phyloP scores from a whole-genome alignment of 148 eudicot species.

The Chenopodium album region DNA sequence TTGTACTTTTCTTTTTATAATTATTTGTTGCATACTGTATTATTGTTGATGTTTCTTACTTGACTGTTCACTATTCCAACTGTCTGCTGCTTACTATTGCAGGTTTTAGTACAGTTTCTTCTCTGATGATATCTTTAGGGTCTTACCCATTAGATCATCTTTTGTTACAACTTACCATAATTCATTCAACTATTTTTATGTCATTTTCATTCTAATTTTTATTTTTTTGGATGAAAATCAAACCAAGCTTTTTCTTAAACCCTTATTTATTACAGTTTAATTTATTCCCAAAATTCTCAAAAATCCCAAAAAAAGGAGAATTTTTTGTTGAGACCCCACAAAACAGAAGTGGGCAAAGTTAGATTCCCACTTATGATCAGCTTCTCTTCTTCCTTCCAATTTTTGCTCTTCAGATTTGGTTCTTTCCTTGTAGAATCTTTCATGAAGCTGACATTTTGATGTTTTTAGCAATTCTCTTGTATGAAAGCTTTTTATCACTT shows the following conservation, averaged over 20 bases:
- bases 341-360: slow-evolving; percentile 36
- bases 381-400: slow-evolving; percentile 16
- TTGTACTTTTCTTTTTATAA: slow-evolving; percentile 14
- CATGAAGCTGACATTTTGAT: slow-evolving; percentile 45
- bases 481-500: slow-evolving; percentile 17
- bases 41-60: slow-evolving; percentile 20
- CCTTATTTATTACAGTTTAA: not conserved
- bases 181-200: slow-evolving; percentile 15
- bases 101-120: slow-evolving; percentile 29
- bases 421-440: slow-evolving; percentile 42
- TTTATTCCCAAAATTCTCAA: not conserved
- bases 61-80: slow-evolving; percentile 38
- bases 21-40: slow-evolving; percentile 19
- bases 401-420: slow-evolving; percentile 39
- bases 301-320: not conserved
- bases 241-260: not conserved
- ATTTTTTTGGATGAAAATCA: too few species aligned
- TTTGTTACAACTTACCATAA: too few species aligned
- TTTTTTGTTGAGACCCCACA: slow-evolving; percentile 14
- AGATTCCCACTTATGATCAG: slow-evolving; percentile 29
- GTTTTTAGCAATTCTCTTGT: slow-evolving; percentile 31
- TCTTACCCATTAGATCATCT: slow-evolving; percentile 31
- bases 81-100: slow-evolving; percentile 39
- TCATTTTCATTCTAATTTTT: slow-evolving; percentile 23
- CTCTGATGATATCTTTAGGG: slow-evolving; percentile 19